These are phyloP conservation scores for Chaetomium tenue DNA, from an alignment of 495 filamentous ascomycete species.

Conservation along the genomic window DNA sequence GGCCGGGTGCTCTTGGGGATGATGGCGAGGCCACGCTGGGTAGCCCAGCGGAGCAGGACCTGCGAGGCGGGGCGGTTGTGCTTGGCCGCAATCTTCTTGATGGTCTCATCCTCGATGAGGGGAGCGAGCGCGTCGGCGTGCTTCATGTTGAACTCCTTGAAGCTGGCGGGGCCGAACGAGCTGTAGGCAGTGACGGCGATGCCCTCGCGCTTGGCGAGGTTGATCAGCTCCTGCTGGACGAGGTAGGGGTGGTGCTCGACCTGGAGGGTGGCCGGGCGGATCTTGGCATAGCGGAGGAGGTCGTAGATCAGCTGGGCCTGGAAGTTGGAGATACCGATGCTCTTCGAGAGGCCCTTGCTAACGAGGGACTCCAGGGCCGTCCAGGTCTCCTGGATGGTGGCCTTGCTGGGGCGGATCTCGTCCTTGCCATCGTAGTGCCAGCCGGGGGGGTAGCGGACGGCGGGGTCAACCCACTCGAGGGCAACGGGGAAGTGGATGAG, in stretches of 20 bases:
- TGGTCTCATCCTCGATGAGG: conserved; percentile 66
- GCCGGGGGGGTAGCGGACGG: conserved; percentile 74
- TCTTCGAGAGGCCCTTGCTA: conserved; percentile 63
- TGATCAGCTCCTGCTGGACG: conserved; percentile 70
- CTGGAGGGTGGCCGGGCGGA: conserved; percentile 79
- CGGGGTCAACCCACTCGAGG: conserved; percentile 74
- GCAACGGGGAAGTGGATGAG: conserved; percentile 81
- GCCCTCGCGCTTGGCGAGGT: conserved; percentile 66
- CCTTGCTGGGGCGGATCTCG: conserved; percentile 59
- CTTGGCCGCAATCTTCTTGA: conserved; percentile 67
- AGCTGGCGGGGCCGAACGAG: conserved; percentile 81
- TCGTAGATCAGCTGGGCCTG: conserved; percentile 78
- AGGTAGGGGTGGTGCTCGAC: conserved; percentile 99
- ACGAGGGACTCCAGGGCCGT: conserved; percentile 78
- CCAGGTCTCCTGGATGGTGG: conserved; percentile 86
- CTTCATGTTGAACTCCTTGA: conserved; percentile 76
- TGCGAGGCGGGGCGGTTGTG: conserved; percentile 76
- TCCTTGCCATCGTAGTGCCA: conserved; percentile 64
- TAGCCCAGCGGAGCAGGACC: conserved; percentile 87
- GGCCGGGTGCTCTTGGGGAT: conserved; percentile 81
- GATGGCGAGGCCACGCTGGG: conserved; percentile 87
- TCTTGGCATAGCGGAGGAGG: conserved; percentile 76
- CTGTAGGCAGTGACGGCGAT: conserved; percentile 87
- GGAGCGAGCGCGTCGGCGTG: conserved; percentile 63
- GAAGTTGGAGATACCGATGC: conserved; percentile 91